These are phyloP conservation scores for Trichoderma harzianum DNA, from an alignment of 2,329 filamentous ascomycete genomes.

Conservation along the genomic window DNA sequence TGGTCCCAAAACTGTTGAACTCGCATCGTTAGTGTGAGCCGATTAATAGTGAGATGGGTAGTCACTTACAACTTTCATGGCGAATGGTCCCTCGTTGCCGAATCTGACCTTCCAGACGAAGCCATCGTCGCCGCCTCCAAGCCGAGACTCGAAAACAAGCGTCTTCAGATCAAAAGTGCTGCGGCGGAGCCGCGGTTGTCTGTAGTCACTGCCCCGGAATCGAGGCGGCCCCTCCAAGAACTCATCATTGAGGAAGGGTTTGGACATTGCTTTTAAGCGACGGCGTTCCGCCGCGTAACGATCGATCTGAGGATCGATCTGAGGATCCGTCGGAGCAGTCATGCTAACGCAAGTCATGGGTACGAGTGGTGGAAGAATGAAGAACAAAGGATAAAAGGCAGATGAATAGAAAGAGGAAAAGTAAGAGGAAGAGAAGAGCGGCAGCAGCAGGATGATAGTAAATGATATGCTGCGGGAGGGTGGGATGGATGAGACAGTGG, in stretches of 20 bases:
- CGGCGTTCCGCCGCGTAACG: neutral
- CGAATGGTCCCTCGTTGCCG: conserved; percentile 1
- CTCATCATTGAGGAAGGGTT: neutral
- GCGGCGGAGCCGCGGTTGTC: conserved; percentile 5
- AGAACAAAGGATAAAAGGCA: neutral
- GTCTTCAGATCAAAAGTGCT: neutral
- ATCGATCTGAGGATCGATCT: neutral
- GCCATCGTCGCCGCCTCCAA: conserved; percentile 16
- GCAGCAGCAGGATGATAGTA: neutral
- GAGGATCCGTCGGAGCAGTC: neutral
- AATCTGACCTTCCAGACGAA: conserved; percentile 18
- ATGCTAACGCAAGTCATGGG: neutral
- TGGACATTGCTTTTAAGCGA: neutral
- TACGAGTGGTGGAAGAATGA: neutral
- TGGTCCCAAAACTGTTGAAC: conserved; percentile 7
- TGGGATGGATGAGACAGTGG: conserved; percentile 5
- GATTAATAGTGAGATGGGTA: neutral
- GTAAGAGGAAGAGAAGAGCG: neutral
- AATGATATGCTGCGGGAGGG: neutral
- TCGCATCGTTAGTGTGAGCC: neutral
- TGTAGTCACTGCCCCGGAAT: neutral
- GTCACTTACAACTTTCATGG: conserved; percentile 13
- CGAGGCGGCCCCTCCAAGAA: neutral
- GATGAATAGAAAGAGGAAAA: neutral
- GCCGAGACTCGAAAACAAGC: neutral